phyloP scores from a whole-genome alignment of 805 yeast genomes.

The Tetrapisispora arboricola region DNA sequence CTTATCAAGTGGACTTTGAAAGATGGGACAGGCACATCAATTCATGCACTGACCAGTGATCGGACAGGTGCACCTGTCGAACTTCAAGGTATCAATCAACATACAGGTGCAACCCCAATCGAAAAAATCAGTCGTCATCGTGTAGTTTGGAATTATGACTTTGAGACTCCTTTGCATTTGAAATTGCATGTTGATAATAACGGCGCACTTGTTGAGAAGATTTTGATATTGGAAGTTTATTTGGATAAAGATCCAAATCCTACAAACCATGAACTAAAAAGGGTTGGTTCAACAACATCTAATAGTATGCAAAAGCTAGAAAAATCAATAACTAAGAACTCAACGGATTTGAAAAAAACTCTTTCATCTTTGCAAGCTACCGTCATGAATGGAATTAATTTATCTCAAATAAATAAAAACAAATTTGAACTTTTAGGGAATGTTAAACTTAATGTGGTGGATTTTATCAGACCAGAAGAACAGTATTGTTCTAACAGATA shows the following conservation, averaged over 20 bases:
- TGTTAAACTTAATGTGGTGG: constrained; percentile 60
- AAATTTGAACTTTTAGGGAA: constrained; percentile 39
- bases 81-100: constrained; percentile 5
- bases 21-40: constrained; percentile 33
- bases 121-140: constrained; percentile 41
- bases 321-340: background rate
- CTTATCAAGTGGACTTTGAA: constrained; percentile 52
- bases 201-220: constrained; percentile 29
- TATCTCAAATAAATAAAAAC: background rate
- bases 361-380: background rate
- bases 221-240: constrained; percentile 35
- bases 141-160: constrained; percentile 38
- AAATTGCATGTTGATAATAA: constrained; percentile 33
- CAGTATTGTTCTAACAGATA: constrained; percentile 49
- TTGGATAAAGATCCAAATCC: constrained; percentile 23
- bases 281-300: background rate
- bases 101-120: constrained; percentile 34
- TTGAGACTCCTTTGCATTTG: constrained; percentile 29
- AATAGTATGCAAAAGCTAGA: background rate
- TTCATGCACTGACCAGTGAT: constrained; percentile 4
- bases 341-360: background rate
- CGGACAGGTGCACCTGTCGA: background rate
- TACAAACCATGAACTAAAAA: background rate
- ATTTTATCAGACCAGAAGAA: constrained; percentile 45
- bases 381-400: background rate